Percentiles rank a stretch among this genome's conserved stretches.
Conservation (phyloP, 345 rosid species). For the Murraya paniculata region DNA sequence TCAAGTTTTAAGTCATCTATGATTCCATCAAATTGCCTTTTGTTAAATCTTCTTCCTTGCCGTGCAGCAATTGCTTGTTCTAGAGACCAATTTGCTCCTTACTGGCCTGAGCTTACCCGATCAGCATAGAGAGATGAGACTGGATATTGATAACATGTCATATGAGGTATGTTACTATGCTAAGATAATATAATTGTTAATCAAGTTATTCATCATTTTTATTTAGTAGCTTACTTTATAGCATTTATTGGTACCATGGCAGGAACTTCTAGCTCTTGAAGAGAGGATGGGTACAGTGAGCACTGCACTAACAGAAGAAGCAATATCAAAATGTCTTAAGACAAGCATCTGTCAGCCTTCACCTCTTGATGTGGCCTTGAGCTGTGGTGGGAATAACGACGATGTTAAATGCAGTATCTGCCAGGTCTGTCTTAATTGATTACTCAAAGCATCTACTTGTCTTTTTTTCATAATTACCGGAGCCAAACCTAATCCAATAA, state of each 20-base stretch:
- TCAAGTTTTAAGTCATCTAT: constrained; percentile 16
- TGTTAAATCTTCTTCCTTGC: constrained; percentile 17
- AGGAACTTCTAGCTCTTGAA: constrained; percentile 94
- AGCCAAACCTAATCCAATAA: background rate
- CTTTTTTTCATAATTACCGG: background rate
- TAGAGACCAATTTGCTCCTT: constrained; percentile 75
- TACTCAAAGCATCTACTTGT: background rate
- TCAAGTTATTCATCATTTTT: background rate
- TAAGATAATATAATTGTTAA: background rate
- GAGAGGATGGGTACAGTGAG: constrained; percentile 96
- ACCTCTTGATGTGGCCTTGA: constrained; percentile 24
- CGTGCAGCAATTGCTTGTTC: constrained; percentile 78
- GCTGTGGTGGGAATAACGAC: constrained; percentile 31
- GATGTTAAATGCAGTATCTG: constrained; percentile 89
- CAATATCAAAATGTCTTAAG: constrained; percentile 59
- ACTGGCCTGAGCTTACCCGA: constrained; percentile 71
- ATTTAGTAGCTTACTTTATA: background rate
- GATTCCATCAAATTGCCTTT: background rate
- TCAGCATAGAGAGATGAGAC: constrained; percentile 93
- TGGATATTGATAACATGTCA: constrained; percentile 94
- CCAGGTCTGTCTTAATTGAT: constrained; percentile 50
- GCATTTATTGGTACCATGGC: constrained; percentile 20
- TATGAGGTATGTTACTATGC: constrained; percentile 67
- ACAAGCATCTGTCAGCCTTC: constrained; percentile 47
- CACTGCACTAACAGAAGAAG: constrained; percentile 90